Base-by-base conservation (phyloP, 2,329 filamentous ascomycete genomes). In the Hansfordia pulvinata region DNA sequence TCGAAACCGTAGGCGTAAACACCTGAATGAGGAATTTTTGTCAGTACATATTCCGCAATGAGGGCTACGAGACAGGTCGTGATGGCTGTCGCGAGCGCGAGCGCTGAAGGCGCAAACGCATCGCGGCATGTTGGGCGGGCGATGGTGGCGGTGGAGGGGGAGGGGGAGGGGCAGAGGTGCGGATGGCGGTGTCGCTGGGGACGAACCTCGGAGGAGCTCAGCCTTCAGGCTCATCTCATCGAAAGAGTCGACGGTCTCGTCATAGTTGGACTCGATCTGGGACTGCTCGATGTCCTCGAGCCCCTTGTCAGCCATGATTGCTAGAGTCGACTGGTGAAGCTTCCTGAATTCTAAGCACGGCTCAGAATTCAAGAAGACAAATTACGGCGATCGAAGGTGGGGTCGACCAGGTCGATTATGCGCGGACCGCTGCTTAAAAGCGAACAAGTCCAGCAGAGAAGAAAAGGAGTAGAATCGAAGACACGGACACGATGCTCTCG, bases 1-100 rank as follows among this genome's bases (percentile, higher is more conserved):
- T 98, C 90, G 69, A 98, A 98, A 81, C 90, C 90, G 61, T 98
- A 98, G 58, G 90, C 90, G 62, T 96, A 98, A 60, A 98, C 84
- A 69, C 82, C 76, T 79, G 49, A 28, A 26, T n/a, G n/a, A n/a
- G n/a, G n/a, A n/a, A n/a, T n/a, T n/a, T n/a, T n/a, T n/a, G n/a
- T n/a, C n/a, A n/a, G n/a, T n/a, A n/a, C n/a, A n/a, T n/a, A n/a
- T n/a, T n/a, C n/a, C 25, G 29, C 8, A 26, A 21, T 17, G 26
- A 35, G 19, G 32, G 21, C 30, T 26, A 33, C 19, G 18, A 30
- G 23, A 34, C 25, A 21, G 14, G 24, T 24, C 19, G 30, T 20
- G 26, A 41, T 32, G 35, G 37, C 38, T 42, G 30, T 27, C 44
- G 34, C 32, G 29, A 23, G 26, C 28, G 29, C 43, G 41, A 44